Base-by-base conservation (phyloP, 371 early-diverging fungal species). In the Batrachochytrium dendrobatidis region DNA sequence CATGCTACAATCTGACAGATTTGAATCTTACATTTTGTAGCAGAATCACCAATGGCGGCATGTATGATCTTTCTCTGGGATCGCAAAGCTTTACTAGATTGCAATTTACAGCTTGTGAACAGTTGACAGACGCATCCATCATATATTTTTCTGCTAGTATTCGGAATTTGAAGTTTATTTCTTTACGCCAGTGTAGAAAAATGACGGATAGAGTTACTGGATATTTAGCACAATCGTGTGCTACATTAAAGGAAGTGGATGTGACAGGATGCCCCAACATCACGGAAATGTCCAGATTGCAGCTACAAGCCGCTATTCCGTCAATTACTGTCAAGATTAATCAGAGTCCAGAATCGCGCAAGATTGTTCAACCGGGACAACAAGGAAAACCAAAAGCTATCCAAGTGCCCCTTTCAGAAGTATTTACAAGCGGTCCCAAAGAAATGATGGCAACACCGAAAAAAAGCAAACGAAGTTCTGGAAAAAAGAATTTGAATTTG, bases 1-100 rank as follows among this genome's bases (percentile, higher is more conserved):
- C 59, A 53, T 65, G 65, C 43, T 56, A 56, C 26, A 55, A 73
- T 39, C 63, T 76, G 17, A 55, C 22, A 18, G 39, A 63, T 34
- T 57, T 76, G 39, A 65, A 66, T 31, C 60, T 73, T 3, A 59
- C 65, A 0, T 76, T 76, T 55, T 76, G 76, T 66, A 68, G 64
- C 3, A 55, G 68, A 20, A 60, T 76, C 35, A 76, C 70, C 18
- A 71, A 73, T 61, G 68, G 59, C 8, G 76, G 76, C 2, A 63
- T 76, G 15, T 71, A 66, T 57, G 72, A 76, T 46, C 64, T 76
- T 1, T 64, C 67, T 7, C 62, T 72, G 18, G 74, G 72, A 8
- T 39, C 54, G 56, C 70, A 73, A 35, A 30, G 44, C 25, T 72
- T 71, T 56, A 39, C 56, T 22, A 29, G 31, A 20, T 61, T 76